These are phyloP conservation scores for Phlebiopsis flavidoalba DNA, from an alignment of 768 basidiomycete genomes.

Conservation along the genomic window DNA sequence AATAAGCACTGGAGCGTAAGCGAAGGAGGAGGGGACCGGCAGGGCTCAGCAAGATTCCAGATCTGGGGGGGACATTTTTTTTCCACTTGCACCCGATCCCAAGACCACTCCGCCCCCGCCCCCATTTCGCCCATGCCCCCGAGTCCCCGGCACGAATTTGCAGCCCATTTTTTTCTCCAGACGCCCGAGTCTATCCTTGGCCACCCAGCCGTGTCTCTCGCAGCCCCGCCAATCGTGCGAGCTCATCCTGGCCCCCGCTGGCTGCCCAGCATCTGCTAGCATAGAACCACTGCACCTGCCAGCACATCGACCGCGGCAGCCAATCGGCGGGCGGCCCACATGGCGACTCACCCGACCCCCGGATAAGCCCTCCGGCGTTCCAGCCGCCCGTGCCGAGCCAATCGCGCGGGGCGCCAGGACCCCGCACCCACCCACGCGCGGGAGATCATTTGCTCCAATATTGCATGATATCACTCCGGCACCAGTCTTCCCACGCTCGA, in stretches of 20 bases:
- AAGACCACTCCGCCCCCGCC: constrained; percentile 7
- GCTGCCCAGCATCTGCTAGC: no score
- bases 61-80: constrained; percentile 6
- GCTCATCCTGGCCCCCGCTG: background rate
- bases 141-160: background rate
- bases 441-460: constrained; percentile 1
- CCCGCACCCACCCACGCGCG: background rate
- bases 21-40: constrained; percentile 8
- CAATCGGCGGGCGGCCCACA: background rate
- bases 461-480: constrained; percentile 2
- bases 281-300: background rate
- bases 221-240: background rate
- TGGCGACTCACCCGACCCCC: constrained; percentile 5
- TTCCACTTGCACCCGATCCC: constrained; percentile 7
- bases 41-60: constrained; percentile 1
- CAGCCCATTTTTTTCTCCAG: background rate
- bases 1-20: constrained; percentile 4
- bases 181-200: background rate
- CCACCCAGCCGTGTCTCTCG: background rate
- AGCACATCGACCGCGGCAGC: background rate
- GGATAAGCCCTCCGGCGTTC: background rate
- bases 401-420: background rate
- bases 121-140: constrained; percentile 7
- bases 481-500: background rate
- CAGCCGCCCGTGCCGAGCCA: constrained; percentile 3